Base-by-base conservation (phyloP, 805 yeast species). In the Wickerhamomyces canadensis region DNA sequence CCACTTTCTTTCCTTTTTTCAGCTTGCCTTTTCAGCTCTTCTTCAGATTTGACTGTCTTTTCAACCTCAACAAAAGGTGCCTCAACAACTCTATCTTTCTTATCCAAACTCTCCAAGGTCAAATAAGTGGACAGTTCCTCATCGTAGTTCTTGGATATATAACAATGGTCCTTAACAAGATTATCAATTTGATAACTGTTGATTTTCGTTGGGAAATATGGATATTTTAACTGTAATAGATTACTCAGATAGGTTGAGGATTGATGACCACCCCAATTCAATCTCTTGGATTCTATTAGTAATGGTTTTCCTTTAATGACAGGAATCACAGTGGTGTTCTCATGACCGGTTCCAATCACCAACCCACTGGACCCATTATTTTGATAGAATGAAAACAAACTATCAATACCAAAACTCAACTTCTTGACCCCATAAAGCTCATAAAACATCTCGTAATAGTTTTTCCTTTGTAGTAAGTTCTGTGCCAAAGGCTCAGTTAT, bases 221-320 rank as follows among this genome's bases (percentile, higher is more conserved):
- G 98, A 59, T 93, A 93, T 57, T 93, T 93, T 52, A 93, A 66
- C 2, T 78, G 70, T 34, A 93, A 61, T 25, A 82, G 69, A 47
- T 68, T 72, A 40, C 70, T 72, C 54, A 93, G 57, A 48, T 72
- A 89, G 27, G 72, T 76, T 22, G 71, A 74, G 1, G 89, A 72
- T 31, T 76, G 84, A 43, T 76, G 74, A 10, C 96, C 98, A 42
- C 98, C 98, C 86, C 93, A 86, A 54, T 86, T 87, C 27, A 93
- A 76, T 52, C 98, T 68, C 52, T 87, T 88, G 8, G 88, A 66
- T 40, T 80, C 81, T 19, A 72, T 63, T 37, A 86, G 57, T 3
- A 79, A 46, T 0, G 94, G 89, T 37, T 65, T 64, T 0, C 88
- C 87, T n/a, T 74, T 55, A 2, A 85, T 45, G 2, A 91, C 86